These are phyloP conservation scores for Geosmithia putterillii DNA, from an alignment of 2,329 filamentous ascomycete genomes.

Conservation along the genomic window DNA sequence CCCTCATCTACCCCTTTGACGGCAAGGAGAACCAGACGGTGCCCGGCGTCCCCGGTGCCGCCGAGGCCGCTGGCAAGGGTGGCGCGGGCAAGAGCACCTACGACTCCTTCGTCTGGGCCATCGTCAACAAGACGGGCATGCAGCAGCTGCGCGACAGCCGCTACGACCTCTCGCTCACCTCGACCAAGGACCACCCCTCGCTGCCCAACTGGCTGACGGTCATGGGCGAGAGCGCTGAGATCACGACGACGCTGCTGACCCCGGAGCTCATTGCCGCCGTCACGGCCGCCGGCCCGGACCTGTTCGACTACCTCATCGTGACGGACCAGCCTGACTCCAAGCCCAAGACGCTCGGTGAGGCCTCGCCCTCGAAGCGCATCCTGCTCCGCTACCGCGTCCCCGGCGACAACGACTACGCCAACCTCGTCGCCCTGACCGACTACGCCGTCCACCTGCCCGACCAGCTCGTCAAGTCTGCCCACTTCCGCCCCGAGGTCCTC, in stretches of 20 bases:
- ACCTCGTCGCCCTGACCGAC: constrained; percentile 62
- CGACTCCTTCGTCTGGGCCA: constrained; percentile 86
- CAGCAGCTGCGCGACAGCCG: constrained; percentile 79
- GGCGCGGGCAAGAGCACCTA: constrained; percentile 56
- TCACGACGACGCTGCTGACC: constrained; percentile 78
- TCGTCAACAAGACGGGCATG: constrained; percentile 95
- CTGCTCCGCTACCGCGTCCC: constrained; percentile 65
- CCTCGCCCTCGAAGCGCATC: constrained; percentile 73
- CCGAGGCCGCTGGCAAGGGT: constrained; percentile 41
- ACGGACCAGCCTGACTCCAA: constrained; percentile 83
- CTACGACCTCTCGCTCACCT: constrained; percentile 87
- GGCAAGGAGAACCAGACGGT: constrained; percentile 76
- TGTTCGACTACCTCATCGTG: constrained; percentile 75
- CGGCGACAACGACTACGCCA: constrained; percentile 47
- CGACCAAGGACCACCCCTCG: constrained; percentile 85
- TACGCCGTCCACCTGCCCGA: constrained; percentile 82
- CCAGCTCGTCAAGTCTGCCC: constrained; percentile 59
- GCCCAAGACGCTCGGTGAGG: constrained; percentile 76
- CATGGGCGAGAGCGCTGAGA: constrained; percentile 94
- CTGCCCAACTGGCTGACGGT: constrained; percentile 82
- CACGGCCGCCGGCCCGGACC: constrained; percentile 64
- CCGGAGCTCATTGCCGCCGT: constrained; percentile 76
- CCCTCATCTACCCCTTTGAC: constrained; percentile 78
- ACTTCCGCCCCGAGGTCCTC: constrained; percentile 82
- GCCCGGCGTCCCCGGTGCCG: constrained; percentile 47